Evolutionary conservation across 2,329 filamentous ascomycete genomes (phyloP).

Genomic region (Diaporthe longicolla): DNA sequence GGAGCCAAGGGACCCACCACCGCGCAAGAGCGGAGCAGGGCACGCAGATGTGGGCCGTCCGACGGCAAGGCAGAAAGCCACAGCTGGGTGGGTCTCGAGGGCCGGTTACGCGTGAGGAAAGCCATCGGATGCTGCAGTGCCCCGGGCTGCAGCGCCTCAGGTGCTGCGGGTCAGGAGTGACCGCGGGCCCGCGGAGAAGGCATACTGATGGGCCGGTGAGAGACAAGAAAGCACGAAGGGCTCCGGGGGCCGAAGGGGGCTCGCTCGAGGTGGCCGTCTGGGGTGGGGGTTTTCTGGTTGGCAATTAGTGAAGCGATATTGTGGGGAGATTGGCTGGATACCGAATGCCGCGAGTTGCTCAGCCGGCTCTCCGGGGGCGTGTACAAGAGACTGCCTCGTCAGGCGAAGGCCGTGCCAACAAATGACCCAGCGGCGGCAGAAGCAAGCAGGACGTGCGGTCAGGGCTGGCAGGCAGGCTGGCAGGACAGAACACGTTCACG

Average conservation of each 20-base stretch:
- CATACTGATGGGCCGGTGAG: not conserved
- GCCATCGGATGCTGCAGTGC: slow-evolving; percentile 1
- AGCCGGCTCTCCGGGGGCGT: not conserved
- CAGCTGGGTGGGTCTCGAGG: slow-evolving; percentile 6
- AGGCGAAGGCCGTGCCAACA: slow-evolving; percentile 1
- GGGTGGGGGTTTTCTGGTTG: slow-evolving; percentile 2
- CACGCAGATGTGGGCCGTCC: slow-evolving; percentile 1
- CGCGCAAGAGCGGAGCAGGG: slow-evolving; percentile 16
- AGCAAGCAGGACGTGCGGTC: slow-evolving; percentile 13
- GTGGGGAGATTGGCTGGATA: slow-evolving; percentile 8
- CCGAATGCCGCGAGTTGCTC: slow-evolving; percentile 8
- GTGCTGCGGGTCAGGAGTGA: not conserved
- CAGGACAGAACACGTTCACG: slow-evolving; percentile 11
- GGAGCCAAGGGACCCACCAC: slow-evolving; percentile 7
- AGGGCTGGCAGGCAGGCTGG: not conserved
- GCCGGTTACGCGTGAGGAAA: slow-evolving; percentile 5
- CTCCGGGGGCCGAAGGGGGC: not conserved
- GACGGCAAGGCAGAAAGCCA: not conserved
- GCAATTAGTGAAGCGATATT: slow-evolving; percentile 31
- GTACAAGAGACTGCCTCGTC: not conserved
- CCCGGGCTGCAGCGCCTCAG: not conserved
- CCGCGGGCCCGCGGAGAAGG: slow-evolving; percentile 11
- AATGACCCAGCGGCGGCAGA: not conserved
- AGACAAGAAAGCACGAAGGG: not conserved
- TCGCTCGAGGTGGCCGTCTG: not conserved